phyloP scores from a whole-genome alignment of 192 early-diverging fungal genomes.

The Blastocladiella britannica region DNA sequence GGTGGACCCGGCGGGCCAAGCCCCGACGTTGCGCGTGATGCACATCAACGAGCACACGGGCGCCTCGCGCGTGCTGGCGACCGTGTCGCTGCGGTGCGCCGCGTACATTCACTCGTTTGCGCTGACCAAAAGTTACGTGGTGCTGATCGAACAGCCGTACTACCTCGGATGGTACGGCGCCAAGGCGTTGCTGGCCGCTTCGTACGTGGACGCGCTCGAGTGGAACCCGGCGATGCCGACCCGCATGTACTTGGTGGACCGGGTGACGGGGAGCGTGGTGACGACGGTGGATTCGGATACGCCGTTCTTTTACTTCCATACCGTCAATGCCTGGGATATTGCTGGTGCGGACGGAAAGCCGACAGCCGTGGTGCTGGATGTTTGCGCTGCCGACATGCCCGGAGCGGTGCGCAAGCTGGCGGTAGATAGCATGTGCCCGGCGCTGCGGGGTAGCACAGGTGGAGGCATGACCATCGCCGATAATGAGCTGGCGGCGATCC shows the following conservation, averaged over 20 bases:
- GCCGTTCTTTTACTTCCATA: slow-evolving; percentile 36
- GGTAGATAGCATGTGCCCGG: too few species aligned
- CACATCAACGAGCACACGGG: slow-evolving; percentile 10
- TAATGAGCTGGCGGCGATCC: not conserved
- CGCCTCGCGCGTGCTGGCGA: not conserved
- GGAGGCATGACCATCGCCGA: too few species aligned
- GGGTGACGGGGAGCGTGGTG: slow-evolving; percentile 39
- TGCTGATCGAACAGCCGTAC: slow-evolving; percentile 27
- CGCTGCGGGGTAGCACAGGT: too few species aligned
- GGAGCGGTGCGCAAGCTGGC: not conserved
- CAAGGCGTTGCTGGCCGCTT: not conserved
- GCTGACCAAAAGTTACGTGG: slow-evolving; percentile 45
- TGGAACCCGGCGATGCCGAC: slow-evolving; percentile 16
- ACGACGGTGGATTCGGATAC: slow-evolving; percentile 37
- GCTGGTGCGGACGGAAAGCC: slow-evolving; percentile 10
- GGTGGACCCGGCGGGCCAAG: slow-evolving; percentile 38
- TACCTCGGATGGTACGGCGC: not conserved
- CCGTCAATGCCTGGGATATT: slow-evolving; percentile 24
- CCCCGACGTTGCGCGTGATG: slow-evolving; percentile 10
- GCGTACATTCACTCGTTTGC: slow-evolving; percentile 58
- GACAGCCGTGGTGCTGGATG: not conserved
- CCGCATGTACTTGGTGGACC: slow-evolving; percentile 50
- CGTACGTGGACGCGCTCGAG: slow-evolving; percentile 35
- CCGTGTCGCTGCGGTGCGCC: slow-evolving; percentile 5
- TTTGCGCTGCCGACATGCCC: not conserved